phyloP scores from a whole-genome alignment of 1,284 basidiomycete species.

The Ceratobasidium sp. region DNA sequence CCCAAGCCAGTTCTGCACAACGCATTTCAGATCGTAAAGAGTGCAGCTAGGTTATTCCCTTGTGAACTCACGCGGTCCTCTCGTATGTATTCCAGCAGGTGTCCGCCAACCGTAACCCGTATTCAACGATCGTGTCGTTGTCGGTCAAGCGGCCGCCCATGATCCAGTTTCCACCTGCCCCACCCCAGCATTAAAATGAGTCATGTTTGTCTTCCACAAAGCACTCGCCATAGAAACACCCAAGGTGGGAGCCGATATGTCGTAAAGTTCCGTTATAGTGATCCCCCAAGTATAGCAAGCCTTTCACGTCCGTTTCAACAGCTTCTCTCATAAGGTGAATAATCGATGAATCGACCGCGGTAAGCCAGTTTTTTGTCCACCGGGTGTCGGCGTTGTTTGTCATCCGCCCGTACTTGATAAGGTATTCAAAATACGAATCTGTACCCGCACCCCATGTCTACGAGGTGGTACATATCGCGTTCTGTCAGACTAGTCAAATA shows the following conservation, averaged over 20 bases:
- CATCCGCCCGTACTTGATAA: slow-evolving; percentile 35
- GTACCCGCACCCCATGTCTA: slow-evolving; percentile 37
- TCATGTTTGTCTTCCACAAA: neutral
- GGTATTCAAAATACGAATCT: slow-evolving; percentile 40
- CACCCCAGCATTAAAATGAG: neutral
- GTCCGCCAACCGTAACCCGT: slow-evolving; percentile 23
- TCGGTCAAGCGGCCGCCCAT: slow-evolving; percentile 39
- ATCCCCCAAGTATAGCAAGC: slow-evolving; percentile 36
- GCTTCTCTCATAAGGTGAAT: slow-evolving; percentile 15
- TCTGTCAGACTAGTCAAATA: neutral
- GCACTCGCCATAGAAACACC: slow-evolving; percentile 40
- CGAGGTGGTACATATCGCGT: neutral
- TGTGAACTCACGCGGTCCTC: slow-evolving; percentile 14
- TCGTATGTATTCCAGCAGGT: slow-evolving; percentile 41
- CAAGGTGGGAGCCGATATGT: slow-evolving; percentile 38
- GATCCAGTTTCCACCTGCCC: slow-evolving; percentile 36
- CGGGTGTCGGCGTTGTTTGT: slow-evolving; percentile 35
- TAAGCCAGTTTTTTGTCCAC: slow-evolving; percentile 31
- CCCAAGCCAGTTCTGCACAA: slow-evolving; percentile 28
- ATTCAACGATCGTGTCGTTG: slow-evolving; percentile 38
- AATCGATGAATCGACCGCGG: slow-evolving; percentile 39
- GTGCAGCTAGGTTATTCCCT: neutral
- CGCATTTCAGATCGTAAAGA: neutral
- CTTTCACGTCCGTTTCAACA: slow-evolving; percentile 19
- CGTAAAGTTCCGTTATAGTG: slow-evolving; percentile 3